Percentiles rank a stretch among this genome's conserved stretches.
phyloP scores from a whole-genome alignment of 495 filamentous ascomycete genomes.

The Copromyces sp. region DNA sequence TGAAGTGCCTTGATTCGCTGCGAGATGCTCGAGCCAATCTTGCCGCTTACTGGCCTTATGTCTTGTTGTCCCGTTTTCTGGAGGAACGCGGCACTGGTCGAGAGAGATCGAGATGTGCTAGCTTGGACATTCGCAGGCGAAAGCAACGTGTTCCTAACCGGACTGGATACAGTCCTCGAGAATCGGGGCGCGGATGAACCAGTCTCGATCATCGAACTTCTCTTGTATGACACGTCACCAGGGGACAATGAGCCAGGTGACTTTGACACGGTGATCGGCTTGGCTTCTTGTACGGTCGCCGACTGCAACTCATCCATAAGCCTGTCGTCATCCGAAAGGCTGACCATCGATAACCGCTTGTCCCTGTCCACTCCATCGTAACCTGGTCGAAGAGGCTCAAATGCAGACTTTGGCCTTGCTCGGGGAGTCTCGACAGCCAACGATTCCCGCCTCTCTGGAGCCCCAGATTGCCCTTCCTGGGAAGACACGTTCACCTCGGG shows the following conservation, averaged over 20 bases:
- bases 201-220: constrained; percentile 14
- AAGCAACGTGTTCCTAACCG: constrained; percentile 32
- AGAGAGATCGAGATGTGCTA: constrained; percentile 34
- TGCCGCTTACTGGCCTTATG: constrained; percentile 58
- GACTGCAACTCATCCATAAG: constrained; percentile 83
- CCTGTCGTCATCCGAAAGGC: constrained; percentile 70
- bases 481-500: neutral
- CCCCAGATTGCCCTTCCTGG: neutral
- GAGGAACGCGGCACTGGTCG: constrained; percentile 35
- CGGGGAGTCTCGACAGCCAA: constrained; percentile 14
- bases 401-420: constrained; percentile 36
- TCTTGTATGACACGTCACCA: neutral
- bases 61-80: constrained; percentile 40
- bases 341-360: constrained; percentile 49
- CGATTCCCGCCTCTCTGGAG: constrained; percentile 1
- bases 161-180: constrained; percentile 38
- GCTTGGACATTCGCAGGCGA: constrained; percentile 29
- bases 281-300: constrained; percentile 73
- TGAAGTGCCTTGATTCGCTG: constrained; percentile 83
- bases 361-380: constrained; percentile 30
- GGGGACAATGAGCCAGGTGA: constrained; percentile 41
- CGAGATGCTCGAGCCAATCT: constrained; percentile 79
- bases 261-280: constrained; percentile 70
- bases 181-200: constrained; percentile 11
- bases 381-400: constrained; percentile 49